phyloP scores from a whole-genome alignment of 1,139 yeast species.

The Pichia sp. region DNA sequence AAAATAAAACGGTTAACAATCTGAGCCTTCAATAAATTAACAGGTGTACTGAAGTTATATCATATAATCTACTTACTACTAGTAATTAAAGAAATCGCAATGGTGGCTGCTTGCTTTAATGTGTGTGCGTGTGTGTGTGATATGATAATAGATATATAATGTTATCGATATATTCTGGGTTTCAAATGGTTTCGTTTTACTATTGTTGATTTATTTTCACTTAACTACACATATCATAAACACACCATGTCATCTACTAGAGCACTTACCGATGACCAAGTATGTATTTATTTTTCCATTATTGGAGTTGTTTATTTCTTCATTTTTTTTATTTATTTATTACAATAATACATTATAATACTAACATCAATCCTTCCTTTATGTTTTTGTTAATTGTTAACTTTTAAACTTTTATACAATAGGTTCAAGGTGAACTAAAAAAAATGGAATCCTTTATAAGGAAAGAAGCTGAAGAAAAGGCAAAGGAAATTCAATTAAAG shows the following conservation, averaged over 20 bases:
- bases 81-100: neutral
- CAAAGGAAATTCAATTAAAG: constrained; percentile 89
- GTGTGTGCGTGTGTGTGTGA: too few species aligned
- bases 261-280: constrained; percentile 40
- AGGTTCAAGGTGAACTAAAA: constrained; percentile 93
- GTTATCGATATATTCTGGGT: too few species aligned
- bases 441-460: constrained; percentile 98
- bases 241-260: constrained; percentile 29
- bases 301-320: too few species aligned
- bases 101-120: neutral
- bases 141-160: too few species aligned
- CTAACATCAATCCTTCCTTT: neutral
- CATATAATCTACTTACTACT: neutral
- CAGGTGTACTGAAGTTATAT: neutral
- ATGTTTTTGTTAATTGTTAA: too few species aligned
- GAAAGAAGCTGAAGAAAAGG: constrained; percentile 98
- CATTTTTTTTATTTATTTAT: too few species aligned
- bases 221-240: neutral
- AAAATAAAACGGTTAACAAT: too few species aligned
- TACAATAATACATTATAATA: too few species aligned
- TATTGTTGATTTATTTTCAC: too few species aligned
- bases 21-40: too few species aligned
- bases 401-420: constrained; percentile 6
- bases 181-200: too few species aligned
- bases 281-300: constrained; percentile 22